Conservation (phyloP, 257 asterid species). For the Plantago elongata region DNA sequence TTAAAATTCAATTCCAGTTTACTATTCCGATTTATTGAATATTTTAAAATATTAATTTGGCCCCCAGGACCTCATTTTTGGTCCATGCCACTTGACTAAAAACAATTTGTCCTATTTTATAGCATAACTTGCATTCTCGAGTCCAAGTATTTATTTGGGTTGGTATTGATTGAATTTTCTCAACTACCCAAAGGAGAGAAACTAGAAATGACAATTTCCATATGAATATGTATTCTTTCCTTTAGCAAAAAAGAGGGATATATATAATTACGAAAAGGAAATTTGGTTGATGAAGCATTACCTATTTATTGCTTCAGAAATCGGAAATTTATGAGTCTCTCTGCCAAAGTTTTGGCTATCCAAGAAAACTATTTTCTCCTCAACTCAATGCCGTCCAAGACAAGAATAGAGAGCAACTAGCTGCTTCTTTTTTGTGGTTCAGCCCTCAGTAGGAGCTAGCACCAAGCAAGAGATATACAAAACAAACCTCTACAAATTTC, state of each 20-base stretch:
- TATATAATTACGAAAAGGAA: conserved; percentile 1
- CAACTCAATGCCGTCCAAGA: conserved; percentile 23
- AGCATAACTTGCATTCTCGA: too few relatives aligned
- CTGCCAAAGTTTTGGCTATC: conserved; percentile 19
- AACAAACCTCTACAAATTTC: neutral
- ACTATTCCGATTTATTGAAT: too few relatives aligned
- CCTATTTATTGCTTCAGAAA: conserved; percentile 27
- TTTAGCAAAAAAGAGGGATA: neutral
- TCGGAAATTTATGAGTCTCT: conserved; percentile 20
- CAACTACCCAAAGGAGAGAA: neutral
- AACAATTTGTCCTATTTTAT: too few relatives aligned
- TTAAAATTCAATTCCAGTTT: too few relatives aligned
- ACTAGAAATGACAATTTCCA: too few relatives aligned
- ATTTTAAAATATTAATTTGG: too few relatives aligned
- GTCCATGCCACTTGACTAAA: too few relatives aligned
- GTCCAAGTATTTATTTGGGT: neutral
- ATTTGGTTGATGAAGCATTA: conserved; percentile 3
- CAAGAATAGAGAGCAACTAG: neutral
- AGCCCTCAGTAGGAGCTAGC: neutral
- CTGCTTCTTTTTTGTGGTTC: conserved; percentile 11
- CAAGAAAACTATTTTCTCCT: conserved; percentile 19
- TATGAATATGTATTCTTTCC: too few relatives aligned
- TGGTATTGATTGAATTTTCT: neutral
- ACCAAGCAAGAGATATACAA: neutral
- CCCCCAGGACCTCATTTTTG: too few relatives aligned